These are phyloP conservation scores for Penicillium cinerascens DNA, from an alignment of 495 filamentous ascomycete genomes.

Conservation along the genomic window DNA sequence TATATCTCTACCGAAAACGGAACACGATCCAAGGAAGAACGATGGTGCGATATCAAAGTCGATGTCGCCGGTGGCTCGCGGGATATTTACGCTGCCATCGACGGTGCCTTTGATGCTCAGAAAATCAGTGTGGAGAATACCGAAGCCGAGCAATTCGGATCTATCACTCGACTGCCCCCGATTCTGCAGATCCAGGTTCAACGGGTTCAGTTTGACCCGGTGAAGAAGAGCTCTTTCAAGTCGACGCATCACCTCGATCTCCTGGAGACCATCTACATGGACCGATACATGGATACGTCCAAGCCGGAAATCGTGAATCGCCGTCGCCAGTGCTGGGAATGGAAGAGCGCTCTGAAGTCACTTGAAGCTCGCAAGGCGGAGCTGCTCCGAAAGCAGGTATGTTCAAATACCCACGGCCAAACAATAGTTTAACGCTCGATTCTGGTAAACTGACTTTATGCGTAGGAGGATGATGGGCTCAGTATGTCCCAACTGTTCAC, in stretches of 20 bases:
- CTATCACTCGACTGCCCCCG: constrained; percentile 74
- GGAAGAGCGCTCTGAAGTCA: constrained; percentile 60
- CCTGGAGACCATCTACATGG: constrained; percentile 75
- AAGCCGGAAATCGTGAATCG: constrained; percentile 54
- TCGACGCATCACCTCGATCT: constrained; percentile 74
- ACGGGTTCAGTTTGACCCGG: constrained; percentile 64
- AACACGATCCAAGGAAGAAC: constrained; percentile 50
- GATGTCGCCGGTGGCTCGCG: constrained; percentile 57
- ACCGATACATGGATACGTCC: constrained; percentile 78
- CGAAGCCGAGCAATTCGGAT: constrained; percentile 64
- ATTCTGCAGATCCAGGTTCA: constrained; percentile 87
- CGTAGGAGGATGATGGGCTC: constrained; percentile 32
- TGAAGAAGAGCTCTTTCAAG: constrained; percentile 62
- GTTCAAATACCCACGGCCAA: not conserved
- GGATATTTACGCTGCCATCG: constrained; percentile 79
- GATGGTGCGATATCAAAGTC: constrained; percentile 61
- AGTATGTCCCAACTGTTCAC: constrained; percentile 33
- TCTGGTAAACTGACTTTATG: constrained; percentile 13
- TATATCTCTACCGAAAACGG: constrained; percentile 47
- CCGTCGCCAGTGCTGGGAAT: constrained; percentile 69
- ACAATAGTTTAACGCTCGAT: not conserved
- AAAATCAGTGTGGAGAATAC: constrained; percentile 62
- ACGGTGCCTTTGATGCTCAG: constrained; percentile 77
- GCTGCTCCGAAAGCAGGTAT: constrained; percentile 47
- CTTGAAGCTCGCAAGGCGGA: constrained; percentile 49